phyloP scores from a whole-genome alignment of 495 filamentous ascomycete genomes.

The Tuber melanosporum region DNA sequence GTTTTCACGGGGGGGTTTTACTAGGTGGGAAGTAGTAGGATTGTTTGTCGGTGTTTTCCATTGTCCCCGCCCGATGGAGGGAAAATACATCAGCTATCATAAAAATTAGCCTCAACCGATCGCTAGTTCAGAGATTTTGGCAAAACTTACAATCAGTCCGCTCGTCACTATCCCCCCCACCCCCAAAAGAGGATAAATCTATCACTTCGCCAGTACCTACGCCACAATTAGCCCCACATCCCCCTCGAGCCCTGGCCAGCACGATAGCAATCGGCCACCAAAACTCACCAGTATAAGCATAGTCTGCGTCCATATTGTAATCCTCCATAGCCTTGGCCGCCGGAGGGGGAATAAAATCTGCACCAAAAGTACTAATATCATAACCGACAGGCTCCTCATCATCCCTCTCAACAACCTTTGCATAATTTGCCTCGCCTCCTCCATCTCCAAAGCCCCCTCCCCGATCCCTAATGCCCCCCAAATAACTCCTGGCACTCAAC shows the following conservation, averaged over 20 bases:
- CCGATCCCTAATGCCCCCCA: conserved; percentile 14
- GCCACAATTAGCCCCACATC: conserved; percentile 5
- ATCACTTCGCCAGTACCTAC: conserved; percentile 36
- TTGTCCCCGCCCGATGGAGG: conserved; percentile 29
- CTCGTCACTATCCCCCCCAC: conserved; percentile 9
- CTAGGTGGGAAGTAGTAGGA: conserved; percentile 39
- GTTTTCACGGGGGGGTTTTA: conserved; percentile 6
- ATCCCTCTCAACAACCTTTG: conserved; percentile 18
- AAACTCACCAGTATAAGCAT: conserved; percentile 35
- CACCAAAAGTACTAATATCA: conserved; percentile 34
- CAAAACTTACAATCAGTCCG: conserved; percentile 30
- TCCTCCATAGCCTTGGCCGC: conserved; percentile 36
- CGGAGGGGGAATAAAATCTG: conserved; percentile 33
- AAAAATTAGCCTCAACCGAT: conserved; percentile 7
- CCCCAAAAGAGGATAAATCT: conserved; percentile 38
- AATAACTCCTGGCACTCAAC: conserved; percentile 16
- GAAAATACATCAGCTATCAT: conserved; percentile 29
- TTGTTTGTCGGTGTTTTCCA: conserved; percentile 15
- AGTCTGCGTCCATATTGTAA: conserved; percentile 29
- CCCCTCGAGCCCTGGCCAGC: not conserved
- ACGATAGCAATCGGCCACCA: too few relatives aligned
- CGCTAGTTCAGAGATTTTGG: not conserved
- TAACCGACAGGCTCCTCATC: conserved; percentile 28
- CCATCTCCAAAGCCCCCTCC: not conserved
- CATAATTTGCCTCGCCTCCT: conserved; percentile 23